Evolutionary conservation across 129 eudicot genomes (phyloP), one percentile per base, ranked within the genome.

Genomic region (Rutidosis leptorrhynchoides): DNA sequence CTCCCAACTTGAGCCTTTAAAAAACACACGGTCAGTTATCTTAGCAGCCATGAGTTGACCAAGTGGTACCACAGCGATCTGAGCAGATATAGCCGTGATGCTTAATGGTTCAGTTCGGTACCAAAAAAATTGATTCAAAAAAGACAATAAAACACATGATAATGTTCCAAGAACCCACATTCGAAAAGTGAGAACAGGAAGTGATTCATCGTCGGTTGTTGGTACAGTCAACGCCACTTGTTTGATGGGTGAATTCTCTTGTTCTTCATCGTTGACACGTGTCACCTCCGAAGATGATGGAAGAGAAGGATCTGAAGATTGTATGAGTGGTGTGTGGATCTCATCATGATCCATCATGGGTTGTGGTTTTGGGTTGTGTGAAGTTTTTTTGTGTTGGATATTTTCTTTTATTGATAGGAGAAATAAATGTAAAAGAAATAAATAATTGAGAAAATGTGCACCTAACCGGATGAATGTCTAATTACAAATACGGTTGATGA

Each of bases 191-290:
- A 94, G 85, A 0, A 94, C 97, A 0, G 97, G 99, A 3, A 89
- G 83, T 1, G 86, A 56, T 3, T 86, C 82, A 63, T 94, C 99
- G 62, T 94, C 97, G n/a, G 84, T 78, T 62, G 82, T 86, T 2
- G 97, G 83, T 10, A 94, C 99, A 29, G 99, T 94, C 74, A 94
- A 80, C n/a, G 99, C 99, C 79, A 94, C 99, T 48, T 94, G 92
- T 24, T 70, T 73, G 75, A 94, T 76, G 6, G 99, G 97, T 1
- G 97, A 90, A 74, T 85, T 85, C 30, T 84, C 90, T 6, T 66
- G 82, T 0, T 7, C 27, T 1, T 15, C 51, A 5, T 16, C 32
- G 2, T 24, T 12, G 22, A 49, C 35, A 20, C 43, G 8, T 22
- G 45, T 6, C 3, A 25, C 0, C 16, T 63, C 28, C 24, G 83